Conservation (phyloP, 176 grass and related monocot genomes). For the Lolium multiflorum region DNA sequence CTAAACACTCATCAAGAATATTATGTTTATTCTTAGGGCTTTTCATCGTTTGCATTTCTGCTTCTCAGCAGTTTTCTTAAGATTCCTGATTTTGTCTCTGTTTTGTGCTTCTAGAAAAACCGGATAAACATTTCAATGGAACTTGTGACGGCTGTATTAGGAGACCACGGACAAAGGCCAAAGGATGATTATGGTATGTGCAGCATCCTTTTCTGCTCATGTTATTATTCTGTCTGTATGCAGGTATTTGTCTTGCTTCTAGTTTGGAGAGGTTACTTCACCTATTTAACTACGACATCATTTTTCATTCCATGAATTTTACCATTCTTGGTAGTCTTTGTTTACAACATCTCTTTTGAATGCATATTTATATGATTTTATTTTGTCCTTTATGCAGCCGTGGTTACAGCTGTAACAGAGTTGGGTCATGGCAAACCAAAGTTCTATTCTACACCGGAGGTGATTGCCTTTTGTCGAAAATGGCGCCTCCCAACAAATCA, state of each 20-base stretch:
- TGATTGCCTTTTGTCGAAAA: constrained; percentile 88
- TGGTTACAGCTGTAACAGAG: constrained; percentile 87
- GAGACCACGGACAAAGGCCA: constrained; percentile 93
- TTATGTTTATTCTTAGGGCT: constrained; percentile 21
- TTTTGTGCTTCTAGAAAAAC: constrained; percentile 64
- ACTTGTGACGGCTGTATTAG: constrained; percentile 94
- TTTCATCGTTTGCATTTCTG: constrained; percentile 13
- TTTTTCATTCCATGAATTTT: constrained; percentile 9
- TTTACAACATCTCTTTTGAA: constrained; percentile 8
- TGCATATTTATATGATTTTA: constrained; percentile 15
- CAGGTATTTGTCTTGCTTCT: neutral
- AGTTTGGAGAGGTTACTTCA: neutral
- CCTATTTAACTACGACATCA: neutral
- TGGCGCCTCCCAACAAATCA: constrained; percentile 93
- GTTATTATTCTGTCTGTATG: neutral
- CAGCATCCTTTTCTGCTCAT: neutral
- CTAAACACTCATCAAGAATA: neutral
- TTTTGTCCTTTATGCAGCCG: constrained; percentile 57
- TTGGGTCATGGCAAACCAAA: constrained; percentile 88
- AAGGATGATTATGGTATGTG: constrained; percentile 94
- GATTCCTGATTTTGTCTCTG: constrained; percentile 14
- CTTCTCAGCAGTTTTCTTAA: neutral
- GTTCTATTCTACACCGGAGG: constrained; percentile 86
- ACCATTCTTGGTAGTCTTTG: neutral
- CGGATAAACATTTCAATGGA: constrained; percentile 91